Percentiles rank a stretch among this genome's conserved stretches.
Conservation (phyloP, 331 rosid species). For the Rosa hybrid region DNA sequence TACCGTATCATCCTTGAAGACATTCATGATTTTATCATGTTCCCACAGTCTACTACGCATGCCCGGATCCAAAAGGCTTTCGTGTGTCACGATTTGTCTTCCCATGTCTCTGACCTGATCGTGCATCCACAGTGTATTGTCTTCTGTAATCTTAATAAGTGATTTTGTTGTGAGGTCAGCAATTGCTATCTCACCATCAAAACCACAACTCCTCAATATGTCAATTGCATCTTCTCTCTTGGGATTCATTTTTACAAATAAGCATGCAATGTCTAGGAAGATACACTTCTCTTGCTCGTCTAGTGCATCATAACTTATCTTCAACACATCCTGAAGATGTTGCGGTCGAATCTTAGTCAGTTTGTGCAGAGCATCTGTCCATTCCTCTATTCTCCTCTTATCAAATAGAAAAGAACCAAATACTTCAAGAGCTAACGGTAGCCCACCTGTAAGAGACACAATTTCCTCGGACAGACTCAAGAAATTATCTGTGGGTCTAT, state of each 20-base stretch:
- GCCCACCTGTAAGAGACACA: slow-evolving; percentile 49
- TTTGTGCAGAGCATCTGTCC: slow-evolving; percentile 50
- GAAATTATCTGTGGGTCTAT: slow-evolving; percentile 33
- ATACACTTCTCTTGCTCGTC: slow-evolving; percentile 48
- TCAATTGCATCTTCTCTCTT: slow-evolving; percentile 50
- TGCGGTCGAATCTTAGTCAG: slow-evolving; percentile 34
- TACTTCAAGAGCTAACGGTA: slow-evolving; percentile 78
- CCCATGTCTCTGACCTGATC: slow-evolving; percentile 72
- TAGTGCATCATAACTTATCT: slow-evolving; percentile 51
- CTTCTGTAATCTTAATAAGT: slow-evolving; percentile 45
- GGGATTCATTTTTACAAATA: slow-evolving; percentile 49
- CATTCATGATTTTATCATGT: slow-evolving; percentile 39
- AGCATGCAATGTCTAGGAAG: slow-evolving; percentile 65
- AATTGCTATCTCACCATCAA: slow-evolving; percentile 48
- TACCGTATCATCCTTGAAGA: slow-evolving; percentile 45
- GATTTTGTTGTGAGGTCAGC: slow-evolving; percentile 41
- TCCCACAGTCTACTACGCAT: slow-evolving; percentile 59
- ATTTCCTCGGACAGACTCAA: slow-evolving; percentile 37
- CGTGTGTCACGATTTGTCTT: slow-evolving; percentile 46
- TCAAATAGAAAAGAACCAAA: slow-evolving; percentile 54
- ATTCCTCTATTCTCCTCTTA: slow-evolving; percentile 48
- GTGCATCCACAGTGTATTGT: slow-evolving; percentile 53
- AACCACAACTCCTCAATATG: slow-evolving; percentile 55
- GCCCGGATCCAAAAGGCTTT: slow-evolving; percentile 32
- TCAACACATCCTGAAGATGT: slow-evolving; percentile 56